Percentiles rank a stretch among this genome's conserved stretches.
Conservation (phyloP, 768 basidiomycete species). For the Pulveroboletus sp. region DNA sequence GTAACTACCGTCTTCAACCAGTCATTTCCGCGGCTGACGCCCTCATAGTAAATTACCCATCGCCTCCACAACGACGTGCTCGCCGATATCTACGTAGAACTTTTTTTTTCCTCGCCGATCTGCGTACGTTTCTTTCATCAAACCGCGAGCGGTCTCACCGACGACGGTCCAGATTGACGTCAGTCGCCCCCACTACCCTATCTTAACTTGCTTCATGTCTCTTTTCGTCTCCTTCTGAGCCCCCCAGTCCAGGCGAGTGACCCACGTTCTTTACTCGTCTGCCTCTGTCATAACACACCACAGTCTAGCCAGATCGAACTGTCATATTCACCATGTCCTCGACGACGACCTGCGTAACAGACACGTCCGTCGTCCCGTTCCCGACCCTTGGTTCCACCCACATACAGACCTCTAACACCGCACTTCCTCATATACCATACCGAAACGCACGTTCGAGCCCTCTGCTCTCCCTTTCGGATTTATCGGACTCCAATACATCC, state of each 20-base stretch:
- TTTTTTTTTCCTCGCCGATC: background rate
- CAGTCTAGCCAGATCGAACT: conserved; percentile 4
- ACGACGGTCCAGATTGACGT: conserved; percentile 12
- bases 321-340: conserved; percentile 14
- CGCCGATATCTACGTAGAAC: conserved; percentile 5
- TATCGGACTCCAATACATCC: conserved; percentile 5
- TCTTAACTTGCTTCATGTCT: conserved; percentile 16
- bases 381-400: conserved; percentile 23
- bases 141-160: conserved; percentile 10
- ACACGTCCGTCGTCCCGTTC: conserved; percentile 26
- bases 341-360: conserved; percentile 23
- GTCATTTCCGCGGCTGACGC: conserved; percentile 8
- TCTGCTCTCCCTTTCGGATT: conserved; percentile 12
- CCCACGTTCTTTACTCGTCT: background rate
- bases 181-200: conserved; percentile 1
- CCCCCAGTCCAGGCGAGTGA: conserved; percentile 5
- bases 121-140: conserved; percentile 11
- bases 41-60: conserved; percentile 18
- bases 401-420: conserved; percentile 45
- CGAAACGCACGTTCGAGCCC: conserved; percentile 29
- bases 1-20: background rate
- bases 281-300: background rate
- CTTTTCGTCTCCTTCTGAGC: conserved; percentile 15
- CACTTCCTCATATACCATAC: conserved; percentile 64
- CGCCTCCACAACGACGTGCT: conserved; percentile 3